Evolutionary conservation across 495 filamentous ascomycete species (phyloP).

Genomic region (Astrothelium subdiscretum): DNA sequence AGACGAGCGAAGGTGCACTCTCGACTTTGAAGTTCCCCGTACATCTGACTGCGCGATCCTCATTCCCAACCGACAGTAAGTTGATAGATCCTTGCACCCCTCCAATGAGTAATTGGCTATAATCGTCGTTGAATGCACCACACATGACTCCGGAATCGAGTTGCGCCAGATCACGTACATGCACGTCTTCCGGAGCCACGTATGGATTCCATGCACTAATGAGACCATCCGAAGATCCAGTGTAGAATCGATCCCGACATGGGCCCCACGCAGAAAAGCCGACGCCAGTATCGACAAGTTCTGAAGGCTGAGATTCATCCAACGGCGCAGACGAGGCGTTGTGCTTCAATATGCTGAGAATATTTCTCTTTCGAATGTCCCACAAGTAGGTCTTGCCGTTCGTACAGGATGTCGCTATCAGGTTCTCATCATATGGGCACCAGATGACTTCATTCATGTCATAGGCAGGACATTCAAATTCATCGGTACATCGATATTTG

Average conservation of each 20-base stretch:
- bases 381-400: constrained; percentile 75
- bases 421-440: constrained; percentile 36
- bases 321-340: constrained; percentile 54
- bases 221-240: constrained; percentile 79
- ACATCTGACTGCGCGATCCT: constrained; percentile 10
- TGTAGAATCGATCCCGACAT: constrained; percentile 60
- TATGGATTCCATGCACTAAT: constrained; percentile 78
- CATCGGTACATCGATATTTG: constrained; percentile 29
- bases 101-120: constrained; percentile 58
- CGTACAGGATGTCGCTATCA: constrained; percentile 75
- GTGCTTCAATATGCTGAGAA: constrained; percentile 60
- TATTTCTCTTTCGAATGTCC: constrained; percentile 51
- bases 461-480: constrained; percentile 58
- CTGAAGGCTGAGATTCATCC: constrained; percentile 42
- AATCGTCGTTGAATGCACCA: constrained; percentile 65
- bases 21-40: constrained; percentile 14
- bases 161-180: constrained; percentile 47
- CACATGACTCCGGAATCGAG: constrained; percentile 45
- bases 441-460: constrained; percentile 81
- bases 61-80: constrained; percentile 37
- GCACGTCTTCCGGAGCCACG: constrained; percentile 43
- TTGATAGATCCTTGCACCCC: constrained; percentile 65
- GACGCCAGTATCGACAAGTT: constrained; percentile 68
- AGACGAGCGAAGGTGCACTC: constrained; percentile 2
- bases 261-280: constrained; percentile 71